Evolutionary conservation across 805 yeast genomes (phyloP).

Genomic region (Maudiozyma bulderi): DNA sequence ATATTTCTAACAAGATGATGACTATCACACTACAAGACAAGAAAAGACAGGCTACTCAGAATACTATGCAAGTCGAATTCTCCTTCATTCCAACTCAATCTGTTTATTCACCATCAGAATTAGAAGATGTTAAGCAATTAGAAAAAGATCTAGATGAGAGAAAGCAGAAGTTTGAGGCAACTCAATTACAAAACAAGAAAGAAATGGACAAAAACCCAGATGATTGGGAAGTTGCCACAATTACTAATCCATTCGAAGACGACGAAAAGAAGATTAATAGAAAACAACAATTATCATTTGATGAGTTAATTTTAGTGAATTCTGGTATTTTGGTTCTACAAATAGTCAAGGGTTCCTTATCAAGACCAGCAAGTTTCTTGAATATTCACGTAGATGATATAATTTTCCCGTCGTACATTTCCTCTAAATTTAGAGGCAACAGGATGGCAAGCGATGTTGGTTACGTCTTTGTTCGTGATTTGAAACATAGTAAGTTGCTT

Average conservation of each 20-base stretch:
- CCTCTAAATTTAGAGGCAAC: constrained; percentile 41
- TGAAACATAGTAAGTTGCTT: constrained; percentile 47
- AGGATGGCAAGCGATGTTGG: constrained; percentile 40
- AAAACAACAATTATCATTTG: constrained; percentile 41
- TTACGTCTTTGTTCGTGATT: constrained; percentile 59
- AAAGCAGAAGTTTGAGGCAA: constrained; percentile 31
- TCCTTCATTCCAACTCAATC: constrained; percentile 60
- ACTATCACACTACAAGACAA: constrained; percentile 25
- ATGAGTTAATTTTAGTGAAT: constrained; percentile 40
- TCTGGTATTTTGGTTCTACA: constrained; percentile 56
- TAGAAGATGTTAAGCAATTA: constrained; percentile 37
- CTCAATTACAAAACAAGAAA: constrained; percentile 41
- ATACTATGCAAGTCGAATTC: constrained; percentile 43
- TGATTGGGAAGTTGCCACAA: constrained; percentile 54
- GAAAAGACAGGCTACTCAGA: constrained; percentile 38
- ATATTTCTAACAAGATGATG: constrained; percentile 35
- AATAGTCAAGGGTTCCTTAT: constrained; percentile 40
- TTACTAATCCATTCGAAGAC: constrained; percentile 34
- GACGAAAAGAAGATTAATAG: constrained; percentile 19
- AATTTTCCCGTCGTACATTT: constrained; percentile 46
- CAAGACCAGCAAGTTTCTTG: constrained; percentile 40
- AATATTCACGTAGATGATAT: constrained; percentile 60
- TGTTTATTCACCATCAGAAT: constrained; percentile 50
- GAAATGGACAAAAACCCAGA: constrained; percentile 47
- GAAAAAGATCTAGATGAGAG: constrained; percentile 32